phyloP scores from a whole-genome alignment of 305 asterid species.

The Solanum hybrid region DNA sequence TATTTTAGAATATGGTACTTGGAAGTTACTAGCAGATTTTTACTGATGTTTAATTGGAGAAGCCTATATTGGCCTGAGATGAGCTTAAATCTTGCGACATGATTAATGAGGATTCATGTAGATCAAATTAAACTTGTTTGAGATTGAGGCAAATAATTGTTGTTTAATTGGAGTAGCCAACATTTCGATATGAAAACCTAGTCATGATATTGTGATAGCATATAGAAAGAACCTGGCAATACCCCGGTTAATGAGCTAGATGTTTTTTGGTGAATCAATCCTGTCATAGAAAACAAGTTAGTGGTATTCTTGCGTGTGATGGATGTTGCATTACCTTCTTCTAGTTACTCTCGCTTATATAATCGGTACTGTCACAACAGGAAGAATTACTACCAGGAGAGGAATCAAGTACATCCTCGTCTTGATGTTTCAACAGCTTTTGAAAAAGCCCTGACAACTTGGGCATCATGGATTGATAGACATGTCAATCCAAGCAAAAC shows the following conservation, averaged over 20 bases:
- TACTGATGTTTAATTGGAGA: background rate
- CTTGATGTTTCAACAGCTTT: constrained; percentile 68
- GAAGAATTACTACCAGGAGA: constrained; percentile 80
- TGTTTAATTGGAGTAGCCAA: background rate
- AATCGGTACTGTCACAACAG: constrained; percentile 21
- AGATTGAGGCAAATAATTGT: background rate
- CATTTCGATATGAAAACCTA: background rate
- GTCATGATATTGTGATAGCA: background rate
- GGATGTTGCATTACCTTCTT: background rate
- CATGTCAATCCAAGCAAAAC: constrained; percentile 58
- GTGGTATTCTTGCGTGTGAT: background rate
- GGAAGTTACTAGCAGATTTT: background rate
- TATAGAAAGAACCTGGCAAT: background rate
- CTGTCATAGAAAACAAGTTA: background rate
- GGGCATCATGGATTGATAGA: constrained; percentile 86
- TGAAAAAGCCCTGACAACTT: constrained; percentile 51
- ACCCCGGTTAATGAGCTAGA: background rate
- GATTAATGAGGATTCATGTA: background rate
- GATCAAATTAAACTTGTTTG: background rate
- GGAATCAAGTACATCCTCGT: constrained; percentile 53
- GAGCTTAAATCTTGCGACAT: background rate
- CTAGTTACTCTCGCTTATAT: background rate
- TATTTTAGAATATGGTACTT: background rate
- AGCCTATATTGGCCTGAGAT: background rate
- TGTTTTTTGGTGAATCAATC: background rate